Evolutionary conservation across 2,329 filamentous ascomycete genomes (phyloP), one percentile per base, ranked within the genome.

Genomic region (Ceratocystiopsis minuta): DNA sequence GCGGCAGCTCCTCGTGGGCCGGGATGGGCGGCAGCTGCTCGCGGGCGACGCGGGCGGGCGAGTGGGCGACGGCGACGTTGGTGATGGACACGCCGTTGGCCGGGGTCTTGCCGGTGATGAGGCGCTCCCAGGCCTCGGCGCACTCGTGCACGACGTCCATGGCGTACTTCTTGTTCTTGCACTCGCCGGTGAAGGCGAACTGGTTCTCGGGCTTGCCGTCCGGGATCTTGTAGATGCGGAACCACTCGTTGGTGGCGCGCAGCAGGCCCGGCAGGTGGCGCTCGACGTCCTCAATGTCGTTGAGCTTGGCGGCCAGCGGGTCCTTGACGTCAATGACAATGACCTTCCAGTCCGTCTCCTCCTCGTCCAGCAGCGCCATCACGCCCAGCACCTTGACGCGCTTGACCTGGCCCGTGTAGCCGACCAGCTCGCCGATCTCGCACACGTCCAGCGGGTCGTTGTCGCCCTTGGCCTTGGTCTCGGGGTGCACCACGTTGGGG

Each of bases 181-280:
- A 96, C 74, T 98, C 90, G 70, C 90, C 90, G 46, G 87, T 95
- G 73, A 98, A 98, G 57, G 90, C 90, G 60, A 98, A 98, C 71
- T 96, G 90, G 78, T 98, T 98, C 81, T 98, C 90, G 56, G 88
- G 87, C 86, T 98, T 98, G 73, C 90, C 90, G 61, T 98, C 90
- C 60, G 90, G 90, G 67, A 98, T 98, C 76, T 98, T 98, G 81
- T 98, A 98, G 77, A 98, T 98, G 65, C 90, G 86, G 86, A 98
- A 98, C 90, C 90, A 98, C 73, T 98, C 90, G 61, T 98, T 98
- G 60, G 88, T 96, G 60, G 90, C 90, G 53, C 90, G 82, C 62
- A 98, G 75, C 46, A 98, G 84, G 55, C 90, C 90, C 47, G 90
- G 90, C 45, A 98, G 79, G 70, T 96, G 90, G 60, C 88, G 80